Percentiles rank a stretch among this genome's conserved stretches.
Conservation (phyloP, 2,329 filamentous ascomycete species). For the Xylaria polymorpha region DNA sequence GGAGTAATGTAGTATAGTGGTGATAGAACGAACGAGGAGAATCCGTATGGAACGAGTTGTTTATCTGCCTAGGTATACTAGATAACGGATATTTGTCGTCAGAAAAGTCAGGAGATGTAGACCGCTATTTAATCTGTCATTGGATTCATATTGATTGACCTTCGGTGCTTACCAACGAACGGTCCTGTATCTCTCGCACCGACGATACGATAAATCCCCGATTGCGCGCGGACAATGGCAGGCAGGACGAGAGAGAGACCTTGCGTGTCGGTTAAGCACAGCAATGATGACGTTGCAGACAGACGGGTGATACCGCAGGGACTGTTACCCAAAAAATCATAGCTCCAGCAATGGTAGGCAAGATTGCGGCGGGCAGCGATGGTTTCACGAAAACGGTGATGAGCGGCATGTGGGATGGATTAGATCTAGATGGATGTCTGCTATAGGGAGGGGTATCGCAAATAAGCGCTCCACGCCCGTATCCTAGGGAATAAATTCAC, state of each 20-base stretch:
- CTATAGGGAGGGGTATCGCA: neutral
- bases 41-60: neutral
- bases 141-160: neutral
- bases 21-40: slow-evolving; percentile 1
- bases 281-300: slow-evolving; percentile 11
- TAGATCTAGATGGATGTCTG: neutral
- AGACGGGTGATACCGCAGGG: neutral
- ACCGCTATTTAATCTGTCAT: slow-evolving; percentile 15
- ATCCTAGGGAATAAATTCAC: neutral
- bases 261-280: slow-evolving; percentile 8
- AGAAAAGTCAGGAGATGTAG: neutral
- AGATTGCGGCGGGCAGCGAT: slow-evolving; percentile 10
- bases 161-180: slow-evolving; percentile 4
- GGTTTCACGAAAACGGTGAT: slow-evolving; percentile 2
- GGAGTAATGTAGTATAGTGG: neutral
- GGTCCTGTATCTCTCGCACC: neutral
- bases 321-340: neutral
- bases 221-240: neutral
- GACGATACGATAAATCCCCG: neutral
- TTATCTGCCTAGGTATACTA: neutral
- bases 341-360: neutral
- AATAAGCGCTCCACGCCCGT: neutral
- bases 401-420: neutral
- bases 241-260: neutral
- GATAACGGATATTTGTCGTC: neutral